Base-by-base conservation (phyloP, 805 yeast genomes). In the Komagataella populi region DNA sequence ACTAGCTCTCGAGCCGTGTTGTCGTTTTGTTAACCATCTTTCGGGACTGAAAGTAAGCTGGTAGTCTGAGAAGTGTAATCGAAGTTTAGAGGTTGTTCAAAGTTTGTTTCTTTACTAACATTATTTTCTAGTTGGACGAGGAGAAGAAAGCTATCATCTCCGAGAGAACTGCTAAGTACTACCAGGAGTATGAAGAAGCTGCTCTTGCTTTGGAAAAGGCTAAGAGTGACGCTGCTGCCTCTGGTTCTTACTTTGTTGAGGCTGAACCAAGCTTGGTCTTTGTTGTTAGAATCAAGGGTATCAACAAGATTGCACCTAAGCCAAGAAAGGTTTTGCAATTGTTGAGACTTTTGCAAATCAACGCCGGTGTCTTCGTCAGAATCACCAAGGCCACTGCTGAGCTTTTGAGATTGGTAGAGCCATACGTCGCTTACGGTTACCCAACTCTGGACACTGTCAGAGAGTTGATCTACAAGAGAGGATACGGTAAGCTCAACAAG, bases 251-350 rank as follows among this genome's bases (percentile, higher is more conserved):
- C 88, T 90, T 83, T 80, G 95, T 88, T 66, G 88, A 83, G 69
- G 96, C 95, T 73, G 91, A 90, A 82, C 81, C 83, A 69, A 89
- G 87, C 77, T 84, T 90, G 69, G 95, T 87, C 62, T 88, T 90
- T 73, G 95, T 90, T 69, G 82, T 90, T 74, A 88, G 98, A 85
- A 90, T 90, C 84, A 90, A 90, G 91, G 97, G 97, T 90, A 87
- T 90, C 74, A 86, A 80, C 90, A 90, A 89, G 85, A 88, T 90
- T 67, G 87, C 96, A 70, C 96, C 97, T 70, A 90, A 90, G 85
- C 96, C 96, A 83, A 89, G 96, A 87, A 90, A 90, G 87, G 96
- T 90, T 67, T 74, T 88, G 73, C 96, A 85, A 77, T 82, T 89
- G 71, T 80, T 87, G 74, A 84, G 96, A 81, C 83, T 88, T 74